Percentiles rank a stretch among this genome's conserved stretches.
Conservation (phyloP, 352 stramenopile genomes). For the Sclerospora graminicola region DNA sequence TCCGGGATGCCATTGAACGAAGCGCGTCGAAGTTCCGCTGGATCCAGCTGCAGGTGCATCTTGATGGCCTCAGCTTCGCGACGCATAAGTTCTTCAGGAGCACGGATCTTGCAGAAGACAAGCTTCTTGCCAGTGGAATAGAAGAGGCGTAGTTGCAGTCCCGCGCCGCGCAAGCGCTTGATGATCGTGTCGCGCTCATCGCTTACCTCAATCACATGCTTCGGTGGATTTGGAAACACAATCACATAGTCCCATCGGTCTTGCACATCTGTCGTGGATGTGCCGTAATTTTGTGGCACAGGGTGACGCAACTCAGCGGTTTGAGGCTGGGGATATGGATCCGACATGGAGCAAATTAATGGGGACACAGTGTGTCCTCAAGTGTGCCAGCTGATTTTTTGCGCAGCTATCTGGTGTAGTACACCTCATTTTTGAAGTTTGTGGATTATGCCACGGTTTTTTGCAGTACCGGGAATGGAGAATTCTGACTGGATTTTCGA, state of each 20-base stretch:
- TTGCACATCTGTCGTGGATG: constrained; percentile 20
- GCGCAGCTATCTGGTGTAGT: too few species aligned
- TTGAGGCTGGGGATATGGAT: constrained; percentile 25
- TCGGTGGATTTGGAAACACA: constrained; percentile 69
- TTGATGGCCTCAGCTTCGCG: constrained; percentile 58
- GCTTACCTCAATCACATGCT: constrained; percentile 42
- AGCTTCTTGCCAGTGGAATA: constrained; percentile 55
- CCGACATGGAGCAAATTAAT: too few species aligned
- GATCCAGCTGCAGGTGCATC: constrained; percentile 65
- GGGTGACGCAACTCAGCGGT: constrained; percentile 23
- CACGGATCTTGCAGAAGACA: constrained; percentile 79
- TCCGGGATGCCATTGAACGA: constrained; percentile 58
- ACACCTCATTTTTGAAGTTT: too few species aligned
- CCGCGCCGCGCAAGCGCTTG: constrained; percentile 43
- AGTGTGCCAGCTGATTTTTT: too few species aligned
- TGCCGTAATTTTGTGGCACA: constrained; percentile 39
- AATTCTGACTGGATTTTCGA: too few species aligned
- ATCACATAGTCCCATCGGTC: constrained; percentile 79
- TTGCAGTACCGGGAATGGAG: too few species aligned
- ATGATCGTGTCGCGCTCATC: constrained; percentile 75
- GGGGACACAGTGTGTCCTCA: too few species aligned
- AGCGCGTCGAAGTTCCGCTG: constrained; percentile 43
- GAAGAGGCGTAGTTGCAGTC: constrained; percentile 66
- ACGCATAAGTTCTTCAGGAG: constrained; percentile 60
- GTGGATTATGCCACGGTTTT: too few species aligned